Percentiles rank a stretch among this genome's conserved stretches.
phyloP scores from a whole-genome alignment of 2,329 filamentous ascomycete species.

The Nothomitra cinnamomea region DNA sequence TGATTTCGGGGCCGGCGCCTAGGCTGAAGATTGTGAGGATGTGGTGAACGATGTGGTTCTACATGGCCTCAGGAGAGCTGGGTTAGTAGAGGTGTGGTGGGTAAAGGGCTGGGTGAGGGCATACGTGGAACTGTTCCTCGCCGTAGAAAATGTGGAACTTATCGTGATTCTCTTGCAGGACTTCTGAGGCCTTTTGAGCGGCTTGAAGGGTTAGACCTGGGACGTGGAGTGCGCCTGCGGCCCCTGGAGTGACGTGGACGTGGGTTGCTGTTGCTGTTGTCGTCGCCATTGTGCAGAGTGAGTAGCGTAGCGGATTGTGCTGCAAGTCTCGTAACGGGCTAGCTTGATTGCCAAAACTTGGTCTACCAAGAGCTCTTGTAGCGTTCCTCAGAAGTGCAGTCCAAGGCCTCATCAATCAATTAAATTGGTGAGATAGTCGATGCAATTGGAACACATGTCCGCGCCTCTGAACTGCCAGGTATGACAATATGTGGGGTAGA shows the following conservation, averaged over 20 bases:
- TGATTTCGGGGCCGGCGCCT: conserved; percentile 40
- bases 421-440: too few relatives aligned
- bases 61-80: neutral
- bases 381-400: too few relatives aligned
- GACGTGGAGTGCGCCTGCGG: conserved; percentile 29
- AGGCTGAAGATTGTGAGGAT: conserved; percentile 62
- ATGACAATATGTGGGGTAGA: too few relatives aligned
- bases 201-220: conserved; percentile 35
- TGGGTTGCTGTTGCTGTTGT: conserved; percentile 32
- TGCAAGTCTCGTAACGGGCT: too few relatives aligned
- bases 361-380: too few relatives aligned
- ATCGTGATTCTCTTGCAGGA: conserved; percentile 61
- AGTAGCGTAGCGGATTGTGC: neutral
- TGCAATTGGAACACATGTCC: too few relatives aligned
- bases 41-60: conserved; percentile 64
- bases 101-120: too few relatives aligned
- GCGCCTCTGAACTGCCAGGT: too few relatives aligned
- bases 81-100: neutral
- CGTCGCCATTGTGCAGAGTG: neutral
- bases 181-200: conserved; percentile 43
- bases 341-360: too few relatives aligned
- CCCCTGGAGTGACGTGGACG: conserved; percentile 26
- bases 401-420: too few relatives aligned
- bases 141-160: conserved; percentile 70
- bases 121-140: conserved; percentile 45